A percentile compares a stretch with the other conserved stretches of the same genome.
Evolutionary conservation across 805 yeast genomes (phyloP).

Genomic region (Starmerella davenportii): DNA sequence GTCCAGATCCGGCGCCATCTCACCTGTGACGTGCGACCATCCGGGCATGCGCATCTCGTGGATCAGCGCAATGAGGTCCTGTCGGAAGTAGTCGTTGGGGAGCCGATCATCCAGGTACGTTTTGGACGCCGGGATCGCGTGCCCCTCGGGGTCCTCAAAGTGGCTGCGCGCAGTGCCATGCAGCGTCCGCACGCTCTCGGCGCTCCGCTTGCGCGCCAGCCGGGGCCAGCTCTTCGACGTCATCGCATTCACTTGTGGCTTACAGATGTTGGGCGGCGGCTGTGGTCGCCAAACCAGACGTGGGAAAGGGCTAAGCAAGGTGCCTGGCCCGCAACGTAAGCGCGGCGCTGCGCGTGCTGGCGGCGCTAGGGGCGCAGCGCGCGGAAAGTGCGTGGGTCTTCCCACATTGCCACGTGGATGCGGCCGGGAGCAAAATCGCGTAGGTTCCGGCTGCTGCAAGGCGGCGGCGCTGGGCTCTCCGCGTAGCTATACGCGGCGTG

Average conservation of each 20-base stretch:
- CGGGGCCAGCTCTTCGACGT: conserved; percentile 4
- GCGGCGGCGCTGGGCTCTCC: no score
- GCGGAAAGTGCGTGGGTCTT: no score
- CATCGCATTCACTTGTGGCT: neutral
- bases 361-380: no score
- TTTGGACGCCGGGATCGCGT: conserved; percentile 25
- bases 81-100: conserved; percentile 71
- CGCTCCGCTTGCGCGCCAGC: conserved; percentile 1
- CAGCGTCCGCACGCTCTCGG: conserved; percentile 6
- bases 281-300: neutral
- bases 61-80: conserved; percentile 51
- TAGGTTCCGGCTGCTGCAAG: no score
- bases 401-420: no score
- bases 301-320: no score
- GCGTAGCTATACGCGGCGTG: no score
- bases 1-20: conserved; percentile 29
- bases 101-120: conserved; percentile 55
- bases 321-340: no score
- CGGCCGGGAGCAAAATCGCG: no score
- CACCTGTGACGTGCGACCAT: conserved; percentile 45
- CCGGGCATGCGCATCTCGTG: conserved; percentile 50
- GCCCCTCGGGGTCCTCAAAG: conserved; percentile 3
- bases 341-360: no score
- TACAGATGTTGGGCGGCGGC: neutral
- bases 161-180: neutral